phyloP scores from a whole-genome alignment of 805 yeast species.

The Candida berthetii region DNA sequence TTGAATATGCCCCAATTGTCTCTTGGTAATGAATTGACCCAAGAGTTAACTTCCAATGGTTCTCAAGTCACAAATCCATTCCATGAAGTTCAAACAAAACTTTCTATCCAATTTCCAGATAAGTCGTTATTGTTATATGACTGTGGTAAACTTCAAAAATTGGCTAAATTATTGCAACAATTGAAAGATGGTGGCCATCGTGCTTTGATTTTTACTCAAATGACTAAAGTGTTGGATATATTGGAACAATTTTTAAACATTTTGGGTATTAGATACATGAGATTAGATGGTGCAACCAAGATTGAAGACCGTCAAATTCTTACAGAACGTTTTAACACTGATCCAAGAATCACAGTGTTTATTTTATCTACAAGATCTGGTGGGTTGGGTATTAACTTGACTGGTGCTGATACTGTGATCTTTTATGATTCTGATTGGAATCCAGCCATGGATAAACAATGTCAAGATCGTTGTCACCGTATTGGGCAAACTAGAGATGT shows the following conservation, averaged over 20 bases:
- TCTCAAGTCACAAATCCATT: conserved; percentile 41
- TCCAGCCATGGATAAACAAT: conserved; percentile 99
- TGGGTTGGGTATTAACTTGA: conserved; percentile 93
- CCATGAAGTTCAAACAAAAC: conserved; percentile 78
- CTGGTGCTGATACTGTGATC: conserved; percentile 98
- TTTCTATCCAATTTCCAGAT: conserved; percentile 94
- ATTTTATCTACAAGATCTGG: conserved; percentile 95
- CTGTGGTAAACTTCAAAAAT: conserved; percentile 91
- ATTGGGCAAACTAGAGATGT: conserved; percentile 98
- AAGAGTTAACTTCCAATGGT: conserved; percentile 23
- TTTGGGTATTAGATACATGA: conserved; percentile 90
- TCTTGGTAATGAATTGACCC: conserved; percentile 31
- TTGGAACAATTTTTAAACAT: conserved; percentile 89
- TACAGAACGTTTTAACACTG: conserved; percentile 90
- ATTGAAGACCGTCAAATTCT: conserved; percentile 93
- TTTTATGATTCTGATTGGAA: conserved; percentile 99
- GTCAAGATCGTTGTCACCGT: conserved; percentile 98
- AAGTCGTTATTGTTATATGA: conserved; percentile 88
- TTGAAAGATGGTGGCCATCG: conserved; percentile 86
- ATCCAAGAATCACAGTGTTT: conserved; percentile 80
- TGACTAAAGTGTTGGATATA: conserved; percentile 94
- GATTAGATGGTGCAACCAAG: conserved; percentile 96
- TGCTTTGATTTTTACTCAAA: conserved; percentile 93
- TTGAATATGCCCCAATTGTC: conserved; percentile 57
- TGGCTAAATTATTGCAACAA: conserved; percentile 70